Evolutionary conservation across 2,329 filamentous ascomycete genomes (phyloP).

Genomic region (Juglanconis sp.): DNA sequence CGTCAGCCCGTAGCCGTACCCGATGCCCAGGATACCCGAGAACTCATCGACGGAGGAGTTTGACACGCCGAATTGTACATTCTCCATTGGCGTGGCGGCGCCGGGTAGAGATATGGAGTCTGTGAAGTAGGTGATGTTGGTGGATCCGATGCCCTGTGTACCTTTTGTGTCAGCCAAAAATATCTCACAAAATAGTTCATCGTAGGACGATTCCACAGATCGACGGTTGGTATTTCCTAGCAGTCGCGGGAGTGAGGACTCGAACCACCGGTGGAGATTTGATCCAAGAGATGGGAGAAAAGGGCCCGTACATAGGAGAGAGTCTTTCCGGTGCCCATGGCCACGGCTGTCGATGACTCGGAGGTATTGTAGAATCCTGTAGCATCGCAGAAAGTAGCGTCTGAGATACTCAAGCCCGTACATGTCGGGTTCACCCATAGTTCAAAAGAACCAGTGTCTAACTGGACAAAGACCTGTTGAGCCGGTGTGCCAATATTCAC

Average conservation of each 20-base stretch:
- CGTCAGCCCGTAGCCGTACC: slow-evolving; percentile 54
- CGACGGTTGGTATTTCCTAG: too few relatives aligned
- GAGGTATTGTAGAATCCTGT: slow-evolving; percentile 42
- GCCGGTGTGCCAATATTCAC: slow-evolving; percentile 53
- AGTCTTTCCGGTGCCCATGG: slow-evolving; percentile 34
- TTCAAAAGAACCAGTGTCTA: slow-evolving; percentile 60
- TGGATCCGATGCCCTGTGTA: slow-evolving; percentile 42
- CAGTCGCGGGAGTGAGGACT: too few relatives aligned
- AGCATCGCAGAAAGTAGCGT: slow-evolving; percentile 43
- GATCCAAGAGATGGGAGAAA: too few relatives aligned
- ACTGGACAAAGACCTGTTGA: slow-evolving; percentile 51
- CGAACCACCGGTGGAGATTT: too few relatives aligned
- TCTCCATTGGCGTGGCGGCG: slow-evolving; percentile 38
- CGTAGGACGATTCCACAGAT: too few relatives aligned
- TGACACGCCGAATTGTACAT: slow-evolving; percentile 67
- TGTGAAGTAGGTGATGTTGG: slow-evolving; percentile 47
- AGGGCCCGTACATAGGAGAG: slow-evolving; percentile 35
- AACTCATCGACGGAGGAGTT: slow-evolving; percentile 45
- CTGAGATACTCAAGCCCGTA: slow-evolving; percentile 39
- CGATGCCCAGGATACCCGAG: slow-evolving; percentile 69
- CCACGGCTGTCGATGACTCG: slow-evolving; percentile 37
- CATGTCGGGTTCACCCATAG: slow-evolving; percentile 62
- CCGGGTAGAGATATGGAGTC: slow-evolving; percentile 44
- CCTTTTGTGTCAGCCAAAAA: too few relatives aligned
- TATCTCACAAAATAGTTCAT: too few relatives aligned